phyloP scores from a whole-genome alignment of 2,329 filamentous ascomycete species.

The Xylaria sp. region DNA sequence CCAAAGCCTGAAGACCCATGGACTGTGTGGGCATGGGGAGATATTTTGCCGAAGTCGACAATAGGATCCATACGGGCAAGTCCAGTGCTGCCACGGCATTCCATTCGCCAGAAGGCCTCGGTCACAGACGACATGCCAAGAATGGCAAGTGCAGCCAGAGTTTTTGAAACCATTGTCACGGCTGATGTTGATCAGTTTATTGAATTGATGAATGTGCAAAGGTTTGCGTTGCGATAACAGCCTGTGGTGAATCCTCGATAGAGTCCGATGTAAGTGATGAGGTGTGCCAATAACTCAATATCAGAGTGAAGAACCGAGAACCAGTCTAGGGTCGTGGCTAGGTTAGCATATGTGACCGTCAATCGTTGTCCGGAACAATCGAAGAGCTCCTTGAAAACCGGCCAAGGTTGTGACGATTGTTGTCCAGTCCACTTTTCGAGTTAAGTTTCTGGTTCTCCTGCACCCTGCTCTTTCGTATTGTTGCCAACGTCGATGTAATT shows the following conservation, averaged over 20 bases:
- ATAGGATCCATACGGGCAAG: slow-evolving; percentile 82
- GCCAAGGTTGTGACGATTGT: neutral
- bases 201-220: neutral
- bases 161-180: slow-evolving; percentile 41
- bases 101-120: slow-evolving; percentile 88
- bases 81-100: slow-evolving; percentile 77
- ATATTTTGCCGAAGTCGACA: slow-evolving; percentile 68
- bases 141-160: slow-evolving; percentile 46
- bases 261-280: neutral
- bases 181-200: slow-evolving; percentile 9
- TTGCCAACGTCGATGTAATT: slow-evolving; percentile 2
- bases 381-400: slow-evolving; percentile 15
- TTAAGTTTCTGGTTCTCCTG: neutral
- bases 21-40: slow-evolving; percentile 77
- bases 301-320: neutral
- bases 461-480: slow-evolving; percentile 6
- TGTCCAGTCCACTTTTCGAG: slow-evolving; percentile 1
- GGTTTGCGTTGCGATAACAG: slow-evolving; percentile 3
- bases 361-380: neutral
- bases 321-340: slow-evolving; percentile 1
- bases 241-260: neutral
- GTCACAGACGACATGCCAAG: slow-evolving; percentile 53
- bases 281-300: slow-evolving; percentile 4
- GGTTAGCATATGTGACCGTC: slow-evolving; percentile 2
- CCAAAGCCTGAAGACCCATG: slow-evolving; percentile 79